Evolutionary conservation across 192 early-diverging fungal species (phyloP).

Genomic region (Linnemannia schmuckeri): DNA sequence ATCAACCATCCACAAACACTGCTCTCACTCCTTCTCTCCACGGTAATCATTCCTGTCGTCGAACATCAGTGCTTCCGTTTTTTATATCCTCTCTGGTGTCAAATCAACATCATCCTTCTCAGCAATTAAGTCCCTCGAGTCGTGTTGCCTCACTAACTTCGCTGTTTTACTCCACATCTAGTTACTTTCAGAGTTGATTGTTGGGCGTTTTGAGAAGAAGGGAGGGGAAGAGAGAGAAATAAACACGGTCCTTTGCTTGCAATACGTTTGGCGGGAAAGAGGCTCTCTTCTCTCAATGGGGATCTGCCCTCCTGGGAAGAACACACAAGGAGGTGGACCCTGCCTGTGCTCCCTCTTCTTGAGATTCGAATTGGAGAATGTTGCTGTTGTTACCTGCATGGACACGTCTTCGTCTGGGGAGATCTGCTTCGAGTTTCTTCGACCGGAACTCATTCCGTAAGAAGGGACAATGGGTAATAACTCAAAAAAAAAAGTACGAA

Average conservation of each 20-base stretch:
- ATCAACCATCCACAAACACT: not conserved
- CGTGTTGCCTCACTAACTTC: not conserved
- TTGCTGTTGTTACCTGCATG: slow-evolving; percentile 37
- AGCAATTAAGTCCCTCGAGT: not conserved
- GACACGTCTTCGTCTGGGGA: slow-evolving; percentile 32
- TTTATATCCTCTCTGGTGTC: not conserved
- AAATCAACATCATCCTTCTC: not conserved
- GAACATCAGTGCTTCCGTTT: not conserved
- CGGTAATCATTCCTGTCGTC: not conserved
- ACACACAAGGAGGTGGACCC: not conserved
- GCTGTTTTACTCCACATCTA: not conserved
- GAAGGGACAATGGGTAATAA: not conserved
- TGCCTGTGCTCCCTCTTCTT: not conserved
- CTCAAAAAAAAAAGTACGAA: not conserved
- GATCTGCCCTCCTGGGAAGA: not conserved
- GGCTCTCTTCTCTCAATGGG: not conserved
- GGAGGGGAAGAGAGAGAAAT: not conserved
- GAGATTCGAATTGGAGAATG: not conserved
- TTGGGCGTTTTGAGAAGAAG: not conserved
- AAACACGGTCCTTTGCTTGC: slow-evolving; percentile 12
- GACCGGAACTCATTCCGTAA: slow-evolving; percentile 35
- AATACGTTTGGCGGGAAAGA: slow-evolving; percentile 29
- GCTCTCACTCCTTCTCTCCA: not conserved
- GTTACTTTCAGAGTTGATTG: not conserved
- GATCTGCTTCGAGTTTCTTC: slow-evolving; percentile 56